phyloP scores from a whole-genome alignment of 2,329 filamentous ascomycete genomes.

The Penicillium corylophilum region DNA sequence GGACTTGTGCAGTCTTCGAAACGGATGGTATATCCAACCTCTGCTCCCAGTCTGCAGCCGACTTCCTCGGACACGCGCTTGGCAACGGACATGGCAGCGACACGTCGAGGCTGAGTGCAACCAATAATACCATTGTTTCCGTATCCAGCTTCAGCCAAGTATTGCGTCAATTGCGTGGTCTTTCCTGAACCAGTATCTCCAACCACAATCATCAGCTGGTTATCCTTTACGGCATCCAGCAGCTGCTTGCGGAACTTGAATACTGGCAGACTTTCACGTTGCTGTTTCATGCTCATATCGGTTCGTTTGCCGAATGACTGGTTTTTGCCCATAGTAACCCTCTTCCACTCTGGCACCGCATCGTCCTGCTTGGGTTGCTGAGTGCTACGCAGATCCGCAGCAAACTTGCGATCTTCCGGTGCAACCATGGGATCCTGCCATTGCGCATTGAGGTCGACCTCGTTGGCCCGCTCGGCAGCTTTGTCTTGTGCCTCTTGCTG shows the following conservation, averaged over 20 bases:
- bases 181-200: slow-evolving; percentile 97
- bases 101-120: slow-evolving; percentile 94
- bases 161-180: slow-evolving; percentile 94
- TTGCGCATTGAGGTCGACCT: slow-evolving; percentile 81
- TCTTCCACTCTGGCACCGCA: slow-evolving; percentile 88
- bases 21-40: slow-evolving; percentile 95
- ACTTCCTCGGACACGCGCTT: slow-evolving; percentile 97
- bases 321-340: slow-evolving; percentile 74
- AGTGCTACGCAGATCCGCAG: slow-evolving; percentile 74
- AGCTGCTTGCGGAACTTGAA: slow-evolving; percentile 85
- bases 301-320: slow-evolving; percentile 83
- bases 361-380: slow-evolving; percentile 61
- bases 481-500: slow-evolving; percentile 84
- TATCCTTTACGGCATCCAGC: slow-evolving; percentile 79
- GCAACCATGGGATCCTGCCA: slow-evolving; percentile 97
- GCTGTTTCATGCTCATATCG: slow-evolving; percentile 89
- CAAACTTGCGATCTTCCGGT: slow-evolving; percentile 82
- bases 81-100: slow-evolving; percentile 95
- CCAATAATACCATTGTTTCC: slow-evolving; percentile 85
- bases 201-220: slow-evolving; percentile 93
- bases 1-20: slow-evolving; percentile 93
- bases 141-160: slow-evolving; percentile 88
- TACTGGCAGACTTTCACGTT: slow-evolving; percentile 84
- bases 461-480: slow-evolving; percentile 68
- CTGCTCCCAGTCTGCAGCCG: slow-evolving; percentile 82